Conservation (phyloP, 495 filamentous ascomycete species). For the Neurospora discreta region DNA sequence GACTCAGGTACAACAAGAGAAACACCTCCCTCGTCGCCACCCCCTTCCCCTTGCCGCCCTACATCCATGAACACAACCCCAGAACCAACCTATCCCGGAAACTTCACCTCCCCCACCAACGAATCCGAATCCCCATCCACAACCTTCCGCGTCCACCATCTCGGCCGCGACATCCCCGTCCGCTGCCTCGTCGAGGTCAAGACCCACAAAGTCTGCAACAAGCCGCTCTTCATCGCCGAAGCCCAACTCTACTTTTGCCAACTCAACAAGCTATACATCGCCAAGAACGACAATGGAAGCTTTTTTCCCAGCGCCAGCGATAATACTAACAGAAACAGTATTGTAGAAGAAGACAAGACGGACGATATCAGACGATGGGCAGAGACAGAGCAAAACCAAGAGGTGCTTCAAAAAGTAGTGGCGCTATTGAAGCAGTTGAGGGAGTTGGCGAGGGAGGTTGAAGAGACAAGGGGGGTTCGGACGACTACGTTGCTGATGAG, state of each 20-base stretch:
- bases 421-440: slow-evolving; percentile 6
- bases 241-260: slow-evolving; percentile 17
- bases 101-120: background rate
- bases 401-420: background rate
- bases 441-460: background rate
- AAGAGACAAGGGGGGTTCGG: background rate
- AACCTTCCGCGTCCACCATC: slow-evolving; percentile 4
- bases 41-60: background rate
- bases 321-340: background rate
- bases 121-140: no score
- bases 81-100: background rate
- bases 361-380: background rate
- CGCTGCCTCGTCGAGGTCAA: slow-evolving; percentile 17
- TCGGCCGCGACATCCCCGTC: slow-evolving; percentile 5
- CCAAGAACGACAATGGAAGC: slow-evolving; percentile 5
- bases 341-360: background rate
- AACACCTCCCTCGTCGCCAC: background rate
- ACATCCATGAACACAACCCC: background rate
- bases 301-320: background rate
- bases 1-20: background rate
- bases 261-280: slow-evolving; percentile 5
- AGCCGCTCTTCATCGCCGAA: slow-evolving; percentile 2
- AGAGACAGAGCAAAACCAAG: background rate
- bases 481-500: background rate
- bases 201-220: slow-evolving; percentile 3